Conservation (phyloP, 164 flowering plant genomes). For the Litsea cubeba region DNA sequence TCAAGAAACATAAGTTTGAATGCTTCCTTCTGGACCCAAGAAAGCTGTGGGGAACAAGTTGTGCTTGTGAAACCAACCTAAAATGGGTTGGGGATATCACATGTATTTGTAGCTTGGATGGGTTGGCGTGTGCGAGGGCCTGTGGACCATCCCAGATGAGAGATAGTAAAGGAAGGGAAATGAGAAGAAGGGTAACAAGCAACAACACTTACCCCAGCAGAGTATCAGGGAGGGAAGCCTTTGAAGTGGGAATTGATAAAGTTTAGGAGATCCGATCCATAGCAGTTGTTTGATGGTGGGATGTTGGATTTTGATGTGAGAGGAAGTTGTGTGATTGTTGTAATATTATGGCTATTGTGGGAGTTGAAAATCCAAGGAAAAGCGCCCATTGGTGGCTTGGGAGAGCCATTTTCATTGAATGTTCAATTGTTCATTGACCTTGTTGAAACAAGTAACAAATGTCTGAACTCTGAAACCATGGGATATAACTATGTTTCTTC, state of each 20-base stretch:
- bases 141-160: neutral
- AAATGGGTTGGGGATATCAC: neutral
- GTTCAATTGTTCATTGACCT: no score
- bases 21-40: slow-evolving; percentile 28
- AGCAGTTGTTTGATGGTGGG: neutral
- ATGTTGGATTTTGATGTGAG: neutral
- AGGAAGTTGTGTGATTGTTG: no score
- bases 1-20: slow-evolving; percentile 10
- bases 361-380: no score
- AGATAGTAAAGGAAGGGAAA: neutral
- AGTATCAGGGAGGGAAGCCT: slow-evolving; percentile 1
- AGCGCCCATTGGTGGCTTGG: no score
- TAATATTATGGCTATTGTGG: no score
- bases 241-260: slow-evolving; percentile 7
- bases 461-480: no score
- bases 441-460: no score
- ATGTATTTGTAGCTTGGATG: neutral
- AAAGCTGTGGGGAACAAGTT: neutral
- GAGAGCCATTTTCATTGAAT: no score
- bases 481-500: no score
- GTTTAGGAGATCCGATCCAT: slow-evolving; percentile 13
- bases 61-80: neutral
- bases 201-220: neutral
- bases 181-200: neutral
- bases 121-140: neutral